Evolutionary conservation across 2,329 filamentous ascomycete genomes (phyloP).

Genomic region (Aspergillus thermomutatus): DNA sequence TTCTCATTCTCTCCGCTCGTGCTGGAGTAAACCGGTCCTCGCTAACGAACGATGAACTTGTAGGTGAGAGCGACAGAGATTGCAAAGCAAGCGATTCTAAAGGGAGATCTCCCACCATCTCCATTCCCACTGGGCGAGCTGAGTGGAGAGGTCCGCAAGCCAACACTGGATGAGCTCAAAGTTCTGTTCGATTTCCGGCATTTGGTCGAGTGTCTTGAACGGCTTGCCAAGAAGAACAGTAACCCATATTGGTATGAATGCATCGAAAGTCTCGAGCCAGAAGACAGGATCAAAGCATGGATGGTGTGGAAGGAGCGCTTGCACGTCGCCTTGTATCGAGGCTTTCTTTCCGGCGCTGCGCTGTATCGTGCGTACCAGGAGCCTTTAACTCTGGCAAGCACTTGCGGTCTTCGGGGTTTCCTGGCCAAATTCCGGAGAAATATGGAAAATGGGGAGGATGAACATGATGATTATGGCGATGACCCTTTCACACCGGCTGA

Average conservation of each 20-base stretch:
- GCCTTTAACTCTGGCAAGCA: not conserved
- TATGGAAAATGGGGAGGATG: too few species aligned
- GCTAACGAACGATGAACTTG: not conserved
- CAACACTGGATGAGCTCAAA: not conserved
- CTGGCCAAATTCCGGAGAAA: not conserved
- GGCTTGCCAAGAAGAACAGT: not conserved
- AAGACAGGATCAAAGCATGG: not conserved
- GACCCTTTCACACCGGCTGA: too few species aligned
- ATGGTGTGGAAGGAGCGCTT: not conserved
- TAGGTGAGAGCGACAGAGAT: conserved; percentile 5
- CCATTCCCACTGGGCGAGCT: not conserved
- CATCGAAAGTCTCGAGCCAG: not conserved
- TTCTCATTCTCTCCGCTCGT: not conserved
- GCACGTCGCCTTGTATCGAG: conserved; percentile 3
- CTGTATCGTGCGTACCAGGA: not conserved
- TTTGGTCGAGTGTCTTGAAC: not conserved
- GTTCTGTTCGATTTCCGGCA: not conserved
- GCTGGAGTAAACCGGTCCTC: not conserved
- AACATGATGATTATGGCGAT: too few species aligned
- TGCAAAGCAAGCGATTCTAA: not conserved
- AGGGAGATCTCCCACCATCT: conserved; percentile 2
- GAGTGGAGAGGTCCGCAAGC: not conserved
- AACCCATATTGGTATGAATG: not conserved
- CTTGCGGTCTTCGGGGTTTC: not conserved
- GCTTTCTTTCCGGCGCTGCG: conserved; percentile 3